A percentile compares a stretch with the other conserved stretches of the same genome.
These are phyloP conservation scores for Rhodotorula sp. DNA, from an alignment of 1,284 basidiomycete genomes.

Conservation along the genomic window DNA sequence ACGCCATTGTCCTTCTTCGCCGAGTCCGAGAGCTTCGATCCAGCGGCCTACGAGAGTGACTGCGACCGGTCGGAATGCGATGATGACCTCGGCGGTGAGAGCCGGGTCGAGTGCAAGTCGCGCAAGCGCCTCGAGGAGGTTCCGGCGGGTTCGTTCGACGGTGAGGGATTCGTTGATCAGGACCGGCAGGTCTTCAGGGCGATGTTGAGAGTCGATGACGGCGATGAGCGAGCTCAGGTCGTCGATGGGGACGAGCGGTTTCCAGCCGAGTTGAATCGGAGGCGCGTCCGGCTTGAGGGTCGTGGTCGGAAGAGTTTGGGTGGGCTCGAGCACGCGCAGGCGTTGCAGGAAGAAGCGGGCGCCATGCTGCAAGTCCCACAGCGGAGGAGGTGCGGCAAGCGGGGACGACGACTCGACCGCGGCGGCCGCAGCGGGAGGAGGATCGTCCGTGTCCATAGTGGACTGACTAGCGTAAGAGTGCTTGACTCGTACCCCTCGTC, in stretches of 20 bases:
- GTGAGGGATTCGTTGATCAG: neutral
- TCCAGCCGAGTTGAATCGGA: conserved; percentile 8
- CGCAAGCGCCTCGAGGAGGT: conserved; percentile 42
- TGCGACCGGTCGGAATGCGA: conserved; percentile 45
- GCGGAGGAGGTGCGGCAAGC: conserved; percentile 8
- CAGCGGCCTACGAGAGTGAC: conserved; percentile 45
- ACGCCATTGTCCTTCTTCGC: conserved; percentile 20
- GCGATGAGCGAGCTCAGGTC: conserved; percentile 31
- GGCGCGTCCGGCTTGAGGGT: neutral
- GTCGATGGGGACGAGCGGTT: conserved; percentile 26
- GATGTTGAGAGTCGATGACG: conserved; percentile 2
- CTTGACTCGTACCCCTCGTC: too few species aligned
- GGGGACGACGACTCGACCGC: neutral
- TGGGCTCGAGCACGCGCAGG: conserved; percentile 1
- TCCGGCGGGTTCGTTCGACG: neutral
- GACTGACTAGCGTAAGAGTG: neutral
- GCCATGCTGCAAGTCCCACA: conserved; percentile 13
- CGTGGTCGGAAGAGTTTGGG: neutral
- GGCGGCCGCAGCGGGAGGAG: neutral
- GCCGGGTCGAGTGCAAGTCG: conserved; percentile 44
- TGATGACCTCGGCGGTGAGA: conserved; percentile 42
- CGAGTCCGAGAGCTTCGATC: conserved; percentile 39
- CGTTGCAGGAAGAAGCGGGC: conserved; percentile 15
- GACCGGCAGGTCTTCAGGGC: conserved; percentile 16
- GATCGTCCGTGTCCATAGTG: conserved; percentile 18